Evolutionary conservation across 768 basidiomycete genomes (phyloP).

Genomic region (Pleurotus platypus): DNA sequence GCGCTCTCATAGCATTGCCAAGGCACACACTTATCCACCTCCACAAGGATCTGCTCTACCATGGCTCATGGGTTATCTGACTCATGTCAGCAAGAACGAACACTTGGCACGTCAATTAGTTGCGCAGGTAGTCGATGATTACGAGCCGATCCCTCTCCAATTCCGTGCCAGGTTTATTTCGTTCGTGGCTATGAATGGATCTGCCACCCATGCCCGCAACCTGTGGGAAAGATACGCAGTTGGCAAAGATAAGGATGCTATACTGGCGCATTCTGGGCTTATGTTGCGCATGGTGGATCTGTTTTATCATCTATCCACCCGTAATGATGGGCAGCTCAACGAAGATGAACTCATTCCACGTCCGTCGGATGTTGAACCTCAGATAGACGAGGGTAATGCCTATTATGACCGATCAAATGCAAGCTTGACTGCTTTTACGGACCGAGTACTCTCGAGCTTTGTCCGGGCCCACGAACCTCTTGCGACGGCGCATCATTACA

Average conservation of each 20-base stretch:
- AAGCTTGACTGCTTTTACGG: constrained; percentile 31
- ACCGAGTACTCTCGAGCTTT: constrained; percentile 43
- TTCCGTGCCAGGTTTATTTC: constrained; percentile 50
- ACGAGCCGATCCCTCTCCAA: constrained; percentile 36
- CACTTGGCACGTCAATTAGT: constrained; percentile 49
- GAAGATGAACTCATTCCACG: not conserved
- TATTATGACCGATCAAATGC: constrained; percentile 1
- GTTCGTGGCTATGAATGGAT: constrained; percentile 40
- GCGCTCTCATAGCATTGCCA: constrained; percentile 26
- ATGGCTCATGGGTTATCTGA: constrained; percentile 53
- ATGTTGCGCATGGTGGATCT: constrained; percentile 51
- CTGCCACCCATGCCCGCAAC: constrained; percentile 41
- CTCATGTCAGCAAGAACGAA: constrained; percentile 29
- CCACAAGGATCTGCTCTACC: constrained; percentile 43
- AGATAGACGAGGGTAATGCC: constrained; percentile 1
- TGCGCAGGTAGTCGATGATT: constrained; percentile 39
- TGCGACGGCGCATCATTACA: constrained; percentile 39
- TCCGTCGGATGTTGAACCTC: not conserved
- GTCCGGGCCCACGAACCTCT: constrained; percentile 42
- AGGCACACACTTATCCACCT: constrained; percentile 39
- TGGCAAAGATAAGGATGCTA: constrained; percentile 33
- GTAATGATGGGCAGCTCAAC: constrained; percentile 14
- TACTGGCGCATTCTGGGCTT: constrained; percentile 41
- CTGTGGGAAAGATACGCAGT: constrained; percentile 57
- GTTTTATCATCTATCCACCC: constrained; percentile 27